Evolutionary conservation across 345 rosid genomes (phyloP), one percentile per base, ranked within the genome.

Genomic region (Isatis tinctoria): DNA sequence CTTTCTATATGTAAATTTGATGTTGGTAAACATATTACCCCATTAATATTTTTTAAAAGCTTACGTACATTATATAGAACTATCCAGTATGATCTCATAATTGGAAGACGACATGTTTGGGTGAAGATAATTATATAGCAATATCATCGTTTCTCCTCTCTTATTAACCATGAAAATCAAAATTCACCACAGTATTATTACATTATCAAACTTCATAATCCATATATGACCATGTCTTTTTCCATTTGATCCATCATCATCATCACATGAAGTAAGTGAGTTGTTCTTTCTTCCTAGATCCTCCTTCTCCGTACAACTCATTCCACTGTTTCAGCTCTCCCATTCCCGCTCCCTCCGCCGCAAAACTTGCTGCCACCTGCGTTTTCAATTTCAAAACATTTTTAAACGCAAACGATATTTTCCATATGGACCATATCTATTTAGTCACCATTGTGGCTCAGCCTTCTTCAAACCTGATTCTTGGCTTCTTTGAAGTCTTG

Each of bases 281-380:
- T 72, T 90, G 97, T 78, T 95, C 84, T 77, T 87, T 85, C 80
- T 92, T 95, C 85, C 97, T 92, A 0, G 97, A 88, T 58, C 99
- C 96, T 10, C 98, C 99, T 80, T 90, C 96, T 26, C 99, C 98
- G 33, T 86, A 90, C 85, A 85, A 37, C 12, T 95, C 91, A 68
- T 92, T 92, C 98, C 96, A 95, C 66, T 92, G 94, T 80, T 84
- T 92, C 77, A 95, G 67, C 82, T 95, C 98, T 28, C 72, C 73
- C 99, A 90, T 95, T 69, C 81, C 84, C 0, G 81, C 79, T 62
- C 96, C 98, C 27, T 83, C 92, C 0, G 89, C 71, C 13, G 97
- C 88, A 67, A 88, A 92, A 78, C 99, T 95, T n/a, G 98, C 91
- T 0, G 94, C 96, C 45, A 89, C 98, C 98, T 95, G 83, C 78